Percentiles rank a stretch among this genome's conserved stretches.
These are phyloP conservation scores for Bruguiera gymnorhiza DNA, from an alignment of 345 rosid genomes.

Conservation along the genomic window DNA sequence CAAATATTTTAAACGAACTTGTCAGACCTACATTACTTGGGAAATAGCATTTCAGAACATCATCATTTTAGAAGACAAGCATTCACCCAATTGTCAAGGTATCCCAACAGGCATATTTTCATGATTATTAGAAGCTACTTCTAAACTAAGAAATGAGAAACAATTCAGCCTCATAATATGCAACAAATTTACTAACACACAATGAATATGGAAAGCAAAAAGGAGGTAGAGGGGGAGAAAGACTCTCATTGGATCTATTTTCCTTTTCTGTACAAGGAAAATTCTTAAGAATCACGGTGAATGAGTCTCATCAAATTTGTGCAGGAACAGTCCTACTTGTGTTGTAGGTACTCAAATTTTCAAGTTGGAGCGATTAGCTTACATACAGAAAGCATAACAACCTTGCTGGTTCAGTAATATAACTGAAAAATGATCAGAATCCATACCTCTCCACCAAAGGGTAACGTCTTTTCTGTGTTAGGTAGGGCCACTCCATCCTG, in stretches of 20 bases:
- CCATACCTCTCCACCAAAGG: conserved; percentile 92
- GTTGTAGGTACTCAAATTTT: background rate
- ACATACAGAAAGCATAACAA: conserved; percentile 2
- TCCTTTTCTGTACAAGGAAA: background rate
- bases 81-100: background rate
- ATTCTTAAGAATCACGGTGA: background rate
- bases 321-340: background rate
- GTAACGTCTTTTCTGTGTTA: conserved; percentile 81
- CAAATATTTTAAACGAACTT: background rate
- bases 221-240: no score
- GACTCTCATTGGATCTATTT: no score
- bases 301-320: no score
- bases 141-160: no score
- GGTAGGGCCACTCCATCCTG: conserved; percentile 97
- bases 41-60: background rate
- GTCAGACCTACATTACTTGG: background rate
- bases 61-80: background rate
- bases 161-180: no score
- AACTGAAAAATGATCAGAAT: conserved; percentile 20
- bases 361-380: conserved; percentile 11
- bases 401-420: conserved; percentile 3
- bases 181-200: no score
- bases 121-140: no score
- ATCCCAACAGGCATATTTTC: no score
- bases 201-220: no score